Conservation (phyloP, 139 green algal genomes). For the Coccomyxa sp. region DNA sequence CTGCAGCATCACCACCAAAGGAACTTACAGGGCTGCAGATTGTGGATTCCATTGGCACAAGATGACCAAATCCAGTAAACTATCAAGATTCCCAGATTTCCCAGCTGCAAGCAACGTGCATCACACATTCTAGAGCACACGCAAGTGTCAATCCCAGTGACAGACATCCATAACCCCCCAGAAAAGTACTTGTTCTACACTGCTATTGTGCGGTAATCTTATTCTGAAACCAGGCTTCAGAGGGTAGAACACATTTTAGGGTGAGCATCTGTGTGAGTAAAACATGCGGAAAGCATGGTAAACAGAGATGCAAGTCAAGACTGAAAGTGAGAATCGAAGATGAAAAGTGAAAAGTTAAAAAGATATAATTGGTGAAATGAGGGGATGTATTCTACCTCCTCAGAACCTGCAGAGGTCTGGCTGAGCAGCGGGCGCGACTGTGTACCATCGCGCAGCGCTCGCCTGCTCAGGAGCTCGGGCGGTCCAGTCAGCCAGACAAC, state of each 20-base stretch:
- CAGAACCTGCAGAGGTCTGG: neutral
- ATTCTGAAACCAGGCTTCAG: too few species aligned
- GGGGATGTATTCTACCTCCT: neutral
- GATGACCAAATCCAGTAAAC: neutral
- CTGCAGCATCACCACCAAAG: neutral
- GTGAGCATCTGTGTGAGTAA: neutral
- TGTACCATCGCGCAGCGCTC: conserved; percentile 64
- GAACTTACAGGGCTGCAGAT: neutral
- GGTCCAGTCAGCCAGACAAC: conserved; percentile 78
- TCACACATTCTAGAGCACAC: too few species aligned
- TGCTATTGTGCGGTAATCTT: too few species aligned
- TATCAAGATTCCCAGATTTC: neutral
- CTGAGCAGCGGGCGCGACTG: conserved; percentile 66
- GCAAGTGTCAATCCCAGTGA: too few species aligned
- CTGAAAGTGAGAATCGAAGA: neutral
- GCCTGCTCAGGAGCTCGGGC: conserved; percentile 54
- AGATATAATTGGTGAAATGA: neutral
- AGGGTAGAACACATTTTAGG: neutral
- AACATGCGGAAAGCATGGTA: neutral
- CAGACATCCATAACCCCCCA: too few species aligned
- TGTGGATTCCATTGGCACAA: neutral
- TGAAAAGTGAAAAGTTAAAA: neutral
- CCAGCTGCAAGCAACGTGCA: neutral
- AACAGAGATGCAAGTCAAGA: neutral
- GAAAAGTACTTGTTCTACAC: too few species aligned